A percentile compares a stretch with the other conserved stretches of the same genome.
Evolutionary conservation across 2,329 filamentous ascomycete genomes (phyloP).

Genomic region (Penicillium frequentans): DNA sequence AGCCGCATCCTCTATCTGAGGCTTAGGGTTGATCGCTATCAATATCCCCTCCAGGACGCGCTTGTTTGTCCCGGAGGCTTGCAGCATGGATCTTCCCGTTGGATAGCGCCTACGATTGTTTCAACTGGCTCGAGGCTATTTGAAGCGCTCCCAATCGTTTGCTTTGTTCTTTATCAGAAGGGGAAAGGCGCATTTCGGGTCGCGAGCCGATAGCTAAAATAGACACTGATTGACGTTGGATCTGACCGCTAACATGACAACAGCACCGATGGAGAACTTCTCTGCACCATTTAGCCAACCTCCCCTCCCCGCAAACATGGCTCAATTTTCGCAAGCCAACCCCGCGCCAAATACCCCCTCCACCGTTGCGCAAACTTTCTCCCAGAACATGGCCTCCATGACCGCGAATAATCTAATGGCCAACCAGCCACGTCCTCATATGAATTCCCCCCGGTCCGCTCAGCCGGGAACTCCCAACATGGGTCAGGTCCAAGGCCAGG

Average conservation of each 20-base stretch:
- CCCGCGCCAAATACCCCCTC: constrained; percentile 30
- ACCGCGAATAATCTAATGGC: constrained; percentile 35
- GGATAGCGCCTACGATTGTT: neutral
- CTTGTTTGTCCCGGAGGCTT: neutral
- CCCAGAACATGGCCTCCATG: constrained; percentile 37
- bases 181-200: neutral
- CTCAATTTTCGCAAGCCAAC: constrained; percentile 32
- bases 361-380: constrained; percentile 32
- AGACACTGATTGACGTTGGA: constrained; percentile 3
- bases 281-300: constrained; percentile 36
- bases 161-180: neutral
- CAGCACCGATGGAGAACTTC: constrained; percentile 39
- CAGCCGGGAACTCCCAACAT: constrained; percentile 19
- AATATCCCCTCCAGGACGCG: neutral
- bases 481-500: constrained; percentile 19
- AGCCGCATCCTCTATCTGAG: neutral
- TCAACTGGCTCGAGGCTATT: neutral
- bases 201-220: neutral
- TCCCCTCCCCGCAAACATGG: constrained; percentile 30
- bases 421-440: constrained; percentile 28
- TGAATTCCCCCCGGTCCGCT: constrained; percentile 12
- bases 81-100: neutral
- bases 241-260: constrained; percentile 20
- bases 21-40: neutral
- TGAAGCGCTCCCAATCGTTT: neutral